Evolutionary conservation across 2,329 filamentous ascomycete genomes (phyloP).

Genomic region (Hypocrella siamensis): DNA sequence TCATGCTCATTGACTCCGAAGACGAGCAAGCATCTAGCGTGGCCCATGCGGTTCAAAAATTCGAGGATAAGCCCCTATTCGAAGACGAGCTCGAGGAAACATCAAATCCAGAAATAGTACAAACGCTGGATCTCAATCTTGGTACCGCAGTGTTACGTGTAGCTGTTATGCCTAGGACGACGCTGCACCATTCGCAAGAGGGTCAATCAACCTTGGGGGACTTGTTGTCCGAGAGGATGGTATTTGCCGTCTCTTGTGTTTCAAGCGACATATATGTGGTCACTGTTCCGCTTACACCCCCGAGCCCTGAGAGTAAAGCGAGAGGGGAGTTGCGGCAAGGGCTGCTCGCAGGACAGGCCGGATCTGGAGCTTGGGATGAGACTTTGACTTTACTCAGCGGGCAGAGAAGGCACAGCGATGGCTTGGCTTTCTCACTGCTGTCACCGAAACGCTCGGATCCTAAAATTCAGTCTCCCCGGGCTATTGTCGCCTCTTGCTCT

Average conservation of each 20-base stretch:
- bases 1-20: slow-evolving; percentile 50
- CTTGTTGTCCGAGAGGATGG: slow-evolving; percentile 39
- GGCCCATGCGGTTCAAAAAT: slow-evolving; percentile 14
- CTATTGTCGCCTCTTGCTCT: slow-evolving; percentile 45
- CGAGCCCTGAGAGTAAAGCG: slow-evolving; percentile 42
- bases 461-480: slow-evolving; percentile 18
- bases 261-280: slow-evolving; percentile 41
- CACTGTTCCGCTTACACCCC: slow-evolving; percentile 44
- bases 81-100: slow-evolving; percentile 34
- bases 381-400: slow-evolving; percentile 36
- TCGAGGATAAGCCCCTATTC: slow-evolving; percentile 41
- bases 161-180: slow-evolving; percentile 38
- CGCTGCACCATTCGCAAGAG: slow-evolving; percentile 31
- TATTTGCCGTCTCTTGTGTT: slow-evolving; percentile 45
- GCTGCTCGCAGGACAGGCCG: slow-evolving; percentile 36
- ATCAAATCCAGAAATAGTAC: slow-evolving; percentile 37
- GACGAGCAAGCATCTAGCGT: slow-evolving; percentile 31
- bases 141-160: slow-evolving; percentile 40
- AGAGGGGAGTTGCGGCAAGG: slow-evolving; percentile 34
- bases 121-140: slow-evolving; percentile 45
- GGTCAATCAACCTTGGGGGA: slow-evolving; percentile 27
- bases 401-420: slow-evolving; percentile 35
- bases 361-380: slow-evolving; percentile 49
- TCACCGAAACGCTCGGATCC: slow-evolving; percentile 25
- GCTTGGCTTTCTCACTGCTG: slow-evolving; percentile 37